Conservation (phyloP, 305 asterid genomes). For the Rubia peregrina region DNA sequence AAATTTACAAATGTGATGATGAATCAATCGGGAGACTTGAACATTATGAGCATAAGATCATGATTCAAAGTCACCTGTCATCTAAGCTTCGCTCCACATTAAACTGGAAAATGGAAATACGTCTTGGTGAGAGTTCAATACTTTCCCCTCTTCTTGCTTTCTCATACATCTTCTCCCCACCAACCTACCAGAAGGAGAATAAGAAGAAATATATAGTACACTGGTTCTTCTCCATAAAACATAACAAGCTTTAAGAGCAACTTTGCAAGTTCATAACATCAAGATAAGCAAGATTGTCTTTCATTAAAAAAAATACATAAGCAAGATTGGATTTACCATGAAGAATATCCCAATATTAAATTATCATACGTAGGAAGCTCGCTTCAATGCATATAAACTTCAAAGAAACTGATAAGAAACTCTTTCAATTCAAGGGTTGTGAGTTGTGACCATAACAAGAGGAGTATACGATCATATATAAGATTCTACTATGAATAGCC, state of each 20-base stretch:
- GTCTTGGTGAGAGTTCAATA: constrained; percentile 81
- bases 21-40: neutral
- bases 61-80: constrained; percentile 45
- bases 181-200: constrained; percentile 46
- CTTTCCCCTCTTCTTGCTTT: constrained; percentile 96
- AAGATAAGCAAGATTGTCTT: too few relatives aligned
- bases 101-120: constrained; percentile 63
- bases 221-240: too few relatives aligned
- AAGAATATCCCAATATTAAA: neutral
- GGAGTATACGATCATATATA: neutral
- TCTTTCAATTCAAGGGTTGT: neutral
- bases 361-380: neutral
- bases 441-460: neutral
- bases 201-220: constrained; percentile 2
- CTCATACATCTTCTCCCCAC: constrained; percentile 90
- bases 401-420: neutral
- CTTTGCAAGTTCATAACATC: neutral
- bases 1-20: neutral
- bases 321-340: too few relatives aligned
- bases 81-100: constrained; percentile 80
- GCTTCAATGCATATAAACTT: neutral
- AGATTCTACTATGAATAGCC: neutral
- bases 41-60: neutral
- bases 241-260: neutral
- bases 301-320: too few relatives aligned